These are phyloP conservation scores for Xanthoceras sorbifolium DNA, from an alignment of 345 rosid genomes.

Conservation along the genomic window DNA sequence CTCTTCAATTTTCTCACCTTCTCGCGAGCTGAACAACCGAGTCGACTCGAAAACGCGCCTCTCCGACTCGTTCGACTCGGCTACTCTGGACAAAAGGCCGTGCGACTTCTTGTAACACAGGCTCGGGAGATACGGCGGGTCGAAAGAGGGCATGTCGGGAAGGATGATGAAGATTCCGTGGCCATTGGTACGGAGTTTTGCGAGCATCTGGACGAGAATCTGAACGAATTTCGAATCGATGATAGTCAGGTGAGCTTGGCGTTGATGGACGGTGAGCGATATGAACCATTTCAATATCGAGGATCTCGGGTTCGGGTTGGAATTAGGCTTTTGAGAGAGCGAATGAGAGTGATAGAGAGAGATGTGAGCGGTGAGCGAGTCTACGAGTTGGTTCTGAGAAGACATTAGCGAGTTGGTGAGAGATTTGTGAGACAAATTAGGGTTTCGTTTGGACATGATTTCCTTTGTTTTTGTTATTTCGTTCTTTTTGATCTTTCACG, in stretches of 20 bases:
- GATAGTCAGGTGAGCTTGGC: slow-evolving; percentile 69
- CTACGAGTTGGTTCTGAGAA: slow-evolving; percentile 61
- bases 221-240: slow-evolving; percentile 63
- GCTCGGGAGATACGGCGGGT: slow-evolving; percentile 55
- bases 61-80: slow-evolving; percentile 55
- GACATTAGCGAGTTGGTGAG: slow-evolving; percentile 37
- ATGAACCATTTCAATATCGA: slow-evolving; percentile 85
- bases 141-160: slow-evolving; percentile 75
- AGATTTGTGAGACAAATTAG: slow-evolving; percentile 23
- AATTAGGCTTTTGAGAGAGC: slow-evolving; percentile 24
- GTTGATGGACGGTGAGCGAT: slow-evolving; percentile 73
- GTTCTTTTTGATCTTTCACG: neutral
- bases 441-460: slow-evolving; percentile 36
- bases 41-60: slow-evolving; percentile 56
- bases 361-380: slow-evolving; percentile 85
- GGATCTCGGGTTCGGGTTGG: slow-evolving; percentile 54
- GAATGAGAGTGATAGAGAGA: slow-evolving; percentile 74
- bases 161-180: slow-evolving; percentile 78
- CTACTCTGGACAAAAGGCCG: slow-evolving; percentile 70
- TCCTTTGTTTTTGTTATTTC: neutral
- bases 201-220: slow-evolving; percentile 79
- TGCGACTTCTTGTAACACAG: slow-evolving; percentile 77
- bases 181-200: slow-evolving; percentile 55
- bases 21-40: slow-evolving; percentile 63
- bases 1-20: slow-evolving; percentile 57